These are phyloP conservation scores for Kockiozyma suomiensis DNA, from an alignment of 805 yeast genomes.

Conservation along the genomic window DNA sequence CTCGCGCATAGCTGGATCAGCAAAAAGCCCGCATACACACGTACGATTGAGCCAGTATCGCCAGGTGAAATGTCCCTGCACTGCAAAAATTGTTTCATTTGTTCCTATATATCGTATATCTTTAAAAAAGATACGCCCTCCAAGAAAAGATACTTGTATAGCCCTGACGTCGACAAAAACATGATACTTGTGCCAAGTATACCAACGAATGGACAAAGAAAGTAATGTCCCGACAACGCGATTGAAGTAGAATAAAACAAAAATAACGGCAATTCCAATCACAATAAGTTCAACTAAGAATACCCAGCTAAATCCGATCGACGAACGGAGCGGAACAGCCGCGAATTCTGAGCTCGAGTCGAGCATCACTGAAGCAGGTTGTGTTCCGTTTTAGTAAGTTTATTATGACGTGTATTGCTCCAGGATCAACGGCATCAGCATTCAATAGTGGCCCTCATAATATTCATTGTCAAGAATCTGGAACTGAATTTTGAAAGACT, in stretches of 20 bases:
- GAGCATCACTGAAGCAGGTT: slow-evolving; percentile 5
- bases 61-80: slow-evolving; percentile 83
- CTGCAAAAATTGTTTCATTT: slow-evolving; percentile 68
- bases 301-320: slow-evolving; percentile 57
- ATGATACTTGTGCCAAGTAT: slow-evolving; percentile 65
- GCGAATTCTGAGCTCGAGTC: slow-evolving; percentile 31
- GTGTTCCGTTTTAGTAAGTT: not conserved
- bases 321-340: slow-evolving; percentile 28
- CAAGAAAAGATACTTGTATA: slow-evolving; percentile 72
- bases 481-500: no score
- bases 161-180: slow-evolving; percentile 70
- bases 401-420: no score
- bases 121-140: slow-evolving; percentile 79
- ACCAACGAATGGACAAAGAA: slow-evolving; percentile 53
- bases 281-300: slow-evolving; percentile 84
- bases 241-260: slow-evolving; percentile 74
- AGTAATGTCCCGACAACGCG: slow-evolving; percentile 66
- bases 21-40: slow-evolving; percentile 40
- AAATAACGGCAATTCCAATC: slow-evolving; percentile 60
- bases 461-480: no score
- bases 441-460: no score
- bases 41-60: slow-evolving; percentile 73
- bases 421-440: no score
- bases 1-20: slow-evolving; percentile 25
- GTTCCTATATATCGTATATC: slow-evolving; percentile 73